These are phyloP conservation scores for Malus hybrid DNA, from an alignment of 331 rosid genomes.

Conservation along the genomic window DNA sequence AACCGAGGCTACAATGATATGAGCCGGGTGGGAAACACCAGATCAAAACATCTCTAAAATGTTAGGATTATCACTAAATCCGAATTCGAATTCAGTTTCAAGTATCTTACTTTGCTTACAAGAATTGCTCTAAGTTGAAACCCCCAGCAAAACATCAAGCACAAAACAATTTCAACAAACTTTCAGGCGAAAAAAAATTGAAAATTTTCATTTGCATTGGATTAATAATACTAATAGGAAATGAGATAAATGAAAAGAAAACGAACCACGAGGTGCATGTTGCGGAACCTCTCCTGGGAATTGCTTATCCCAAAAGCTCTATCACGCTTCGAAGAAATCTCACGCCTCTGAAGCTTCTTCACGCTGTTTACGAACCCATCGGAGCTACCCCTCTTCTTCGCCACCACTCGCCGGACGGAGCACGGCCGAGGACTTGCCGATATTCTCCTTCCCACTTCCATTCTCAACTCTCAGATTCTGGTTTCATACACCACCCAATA, in stretches of 20 bases:
- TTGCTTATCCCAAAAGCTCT: slow-evolving; percentile 73
- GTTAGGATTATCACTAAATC: background rate
- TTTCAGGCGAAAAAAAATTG: no score
- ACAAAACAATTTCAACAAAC: no score
- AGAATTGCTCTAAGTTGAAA: background rate
- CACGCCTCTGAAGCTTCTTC: slow-evolving; percentile 84
- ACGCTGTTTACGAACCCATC: slow-evolving; percentile 84
- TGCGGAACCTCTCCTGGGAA: slow-evolving; percentile 84
- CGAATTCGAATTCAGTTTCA: background rate
- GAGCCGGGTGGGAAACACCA: background rate
- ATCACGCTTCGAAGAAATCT: slow-evolving; percentile 82
- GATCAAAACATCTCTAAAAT: background rate
- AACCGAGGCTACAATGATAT: background rate
- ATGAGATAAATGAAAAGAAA: background rate
- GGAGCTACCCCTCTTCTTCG: slow-evolving; percentile 62
- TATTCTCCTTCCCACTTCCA: slow-evolving; percentile 81
- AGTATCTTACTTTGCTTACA: background rate
- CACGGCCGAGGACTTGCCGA: slow-evolving; percentile 88
- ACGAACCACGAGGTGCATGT: slow-evolving; percentile 68
- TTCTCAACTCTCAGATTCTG: slow-evolving; percentile 2
- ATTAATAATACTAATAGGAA: no score
- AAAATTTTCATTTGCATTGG: background rate
- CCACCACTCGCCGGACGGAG: slow-evolving; percentile 65
- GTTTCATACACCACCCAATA: background rate
- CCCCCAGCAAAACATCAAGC: background rate